Base-by-base conservation (phyloP, 805 yeast genomes). In the Lachancea thermotolerans region DNA sequence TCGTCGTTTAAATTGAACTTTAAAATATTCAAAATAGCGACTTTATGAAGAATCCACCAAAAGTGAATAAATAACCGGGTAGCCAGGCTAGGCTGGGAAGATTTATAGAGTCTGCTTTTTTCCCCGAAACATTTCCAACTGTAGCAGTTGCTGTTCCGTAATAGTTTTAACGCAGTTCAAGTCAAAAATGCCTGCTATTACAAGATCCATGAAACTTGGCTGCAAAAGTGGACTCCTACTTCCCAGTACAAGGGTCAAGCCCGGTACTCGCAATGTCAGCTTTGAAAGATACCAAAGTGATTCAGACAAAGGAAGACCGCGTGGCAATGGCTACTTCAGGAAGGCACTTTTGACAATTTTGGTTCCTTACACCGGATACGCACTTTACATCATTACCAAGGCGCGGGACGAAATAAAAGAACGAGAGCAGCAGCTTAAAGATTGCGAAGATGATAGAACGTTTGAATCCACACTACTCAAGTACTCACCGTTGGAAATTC, bases 301-400 rank as follows among this genome's bases (percentile, higher is more conserved):
- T 27, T 27, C 33, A n/a, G 16, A 3, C 11, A 34, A 34, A 16
- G 34, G 37, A 17, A 37, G 28, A 9, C 16, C 39, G 18, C 14
- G 34, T 21, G 32, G 35, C 12, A 37, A 49, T 21, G 49, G 51
- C 15, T 54, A 52, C 37, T 39, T 50, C 30, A 37, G 42, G n/a
- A 49, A 52, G 21, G 54, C 55, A 11, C 39, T 52, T 4, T 41
- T 58, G 29, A 49, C 53, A 0, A 41, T 64, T n/a, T 49, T 66
- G 18, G 49, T 63, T 2, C 67, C 82, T 1, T 85, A 85, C 58
- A 72, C 88, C 0, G 74, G 82, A 0, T 81, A 80, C 55, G 84
- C 88, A 21, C 68, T 77, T 10, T 82, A 74, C 55, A 77, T 82
- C 42, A 79, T 82, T 33, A 53, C 72, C 27, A 63, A 73, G 31